Base-by-base conservation (phyloP, 2,329 filamentous ascomycete genomes). In the Ophiostoma sp. region DNA sequence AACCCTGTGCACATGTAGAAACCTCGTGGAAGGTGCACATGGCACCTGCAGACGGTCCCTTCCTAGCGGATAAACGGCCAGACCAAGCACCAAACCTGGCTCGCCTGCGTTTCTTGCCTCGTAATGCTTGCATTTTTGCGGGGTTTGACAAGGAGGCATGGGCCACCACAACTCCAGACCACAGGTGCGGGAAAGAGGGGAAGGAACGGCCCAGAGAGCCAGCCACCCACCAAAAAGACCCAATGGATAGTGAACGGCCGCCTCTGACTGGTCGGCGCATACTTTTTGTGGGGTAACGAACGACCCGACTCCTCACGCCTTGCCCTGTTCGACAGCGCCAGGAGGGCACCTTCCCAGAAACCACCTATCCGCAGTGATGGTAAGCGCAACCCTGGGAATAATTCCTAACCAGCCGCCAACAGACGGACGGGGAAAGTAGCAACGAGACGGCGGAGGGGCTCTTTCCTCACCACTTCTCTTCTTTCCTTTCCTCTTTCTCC, bases 271-370 rank as follows among this genome's bases (percentile, higher is more conserved):
- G 63, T 17, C 33, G 31, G 31, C 33, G 48, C 61, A n/a, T 17
- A 6, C 28, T 11, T 63, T 71, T 71, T 71, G 22, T 42, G 33
- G 69, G 28, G 63, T 15, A 55, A 63, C 52, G 22, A 22, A 31
- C 28, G 50, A 28, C 28, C 52, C 50, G 33, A 19, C 71, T 72
- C 71, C 71, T 72, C 63, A 69, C 71, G 71, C 71, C 39, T 69
- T 69, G 61, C 71, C 71, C 66, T 69, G 50, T 63, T 69, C 36
- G 45, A 63, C 22, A 50, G 39, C 45, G 48, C 50, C 48, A 55
- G 48, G 52, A 17, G 42, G 39, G 64, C 64, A 48, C 64, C 64
- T 68, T 68, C 39, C 63, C 45, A 22, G 50, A 36, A 69, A 50
- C 31, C 28, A 69, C 66, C 28, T 36, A 52, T 69, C 45, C 66